Evolutionary conservation across 2,329 filamentous ascomycete genomes (phyloP), one percentile per base, ranked within the genome.

Genomic region (Aspergillus brunneoviolaceus): DNA sequence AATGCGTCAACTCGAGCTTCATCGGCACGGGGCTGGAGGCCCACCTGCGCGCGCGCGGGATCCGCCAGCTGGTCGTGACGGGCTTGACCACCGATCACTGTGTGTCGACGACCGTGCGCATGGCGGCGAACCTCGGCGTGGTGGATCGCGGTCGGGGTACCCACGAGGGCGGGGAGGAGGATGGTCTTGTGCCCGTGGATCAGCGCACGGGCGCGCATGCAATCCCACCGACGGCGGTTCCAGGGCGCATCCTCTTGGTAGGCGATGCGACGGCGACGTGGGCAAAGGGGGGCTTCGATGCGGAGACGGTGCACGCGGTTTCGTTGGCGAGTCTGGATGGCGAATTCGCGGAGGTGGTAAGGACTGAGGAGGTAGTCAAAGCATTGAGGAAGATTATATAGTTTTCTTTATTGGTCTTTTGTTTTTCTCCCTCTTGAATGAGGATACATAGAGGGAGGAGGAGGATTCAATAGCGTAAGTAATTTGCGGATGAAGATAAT

Each of bases 81-180:
- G 81, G 80, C 0, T 60, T 82, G 58, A 80, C 77, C 3, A 81
- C 80, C 39, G 81, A 82, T 66, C 80, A 82, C 61, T 83, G 80
- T 56, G 79, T 83, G 14, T 80, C 76, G 59, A 82, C 80, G 4
- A 79, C 77, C 2, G 74, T 76, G 25, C 75, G 81, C 7, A 81
- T 82, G 79, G 80, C 80, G 1, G 76, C 70, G 19, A 82, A 83
- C 61, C 57, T 82, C 48, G 72, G 74, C 5, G 76, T 82, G 16
- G 74, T 77, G 47, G 74, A 79, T 61, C 61, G 65, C 21, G 66
- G 70, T 48, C 61, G 65, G 21, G 66, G 70, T 49, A 48, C 62
- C 4, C 23, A 23, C 23, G 23, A 23, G 23, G 23, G 4, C 23
- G 63, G 63, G 12, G 63, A 59, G 12, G 51, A 66, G 27, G 27